Percentiles rank a stretch among this genome's conserved stretches.
Evolutionary conservation across 148 eudicot species (phyloP).

Genomic region (Diospyros kaki): DNA sequence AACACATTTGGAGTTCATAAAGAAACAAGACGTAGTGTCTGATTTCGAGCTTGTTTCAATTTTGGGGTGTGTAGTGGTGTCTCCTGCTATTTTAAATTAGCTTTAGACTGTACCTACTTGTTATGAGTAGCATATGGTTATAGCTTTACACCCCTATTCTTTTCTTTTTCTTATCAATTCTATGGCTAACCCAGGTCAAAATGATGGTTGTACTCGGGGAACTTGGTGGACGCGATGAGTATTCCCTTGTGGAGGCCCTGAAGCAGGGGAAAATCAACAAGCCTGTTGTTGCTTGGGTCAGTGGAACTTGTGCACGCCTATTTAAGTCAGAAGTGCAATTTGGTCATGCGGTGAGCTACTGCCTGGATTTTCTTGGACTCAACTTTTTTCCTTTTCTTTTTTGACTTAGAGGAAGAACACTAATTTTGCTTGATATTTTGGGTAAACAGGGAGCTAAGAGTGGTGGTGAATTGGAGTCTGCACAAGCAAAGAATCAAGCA

Average conservation of each 20-base stretch:
- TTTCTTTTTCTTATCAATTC: constrained; percentile 7
- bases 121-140: background rate
- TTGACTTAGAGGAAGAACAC: background rate
- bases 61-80: background rate
- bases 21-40: background rate
- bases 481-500: constrained; percentile 97
- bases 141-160: background rate
- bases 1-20: background rate
- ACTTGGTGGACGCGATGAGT: constrained; percentile 98
- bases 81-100: background rate
- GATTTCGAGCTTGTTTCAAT: background rate
- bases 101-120: background rate
- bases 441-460: constrained; percentile 83
- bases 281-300: constrained; percentile 98
- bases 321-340: constrained; percentile 99
- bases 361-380: background rate
- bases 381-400: background rate
- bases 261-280: constrained; percentile 91
- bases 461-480: constrained; percentile 97
- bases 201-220: constrained; percentile 98
- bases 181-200: constrained; percentile 55
- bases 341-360: constrained; percentile 88
- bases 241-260: constrained; percentile 95
- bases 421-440: constrained; percentile 7
- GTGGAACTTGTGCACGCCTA: constrained; percentile 97